Percentiles rank a stretch among this genome's conserved stretches.
Conservation (phyloP, 441 rosid genomes). For the Theobroma grandiflorum region DNA sequence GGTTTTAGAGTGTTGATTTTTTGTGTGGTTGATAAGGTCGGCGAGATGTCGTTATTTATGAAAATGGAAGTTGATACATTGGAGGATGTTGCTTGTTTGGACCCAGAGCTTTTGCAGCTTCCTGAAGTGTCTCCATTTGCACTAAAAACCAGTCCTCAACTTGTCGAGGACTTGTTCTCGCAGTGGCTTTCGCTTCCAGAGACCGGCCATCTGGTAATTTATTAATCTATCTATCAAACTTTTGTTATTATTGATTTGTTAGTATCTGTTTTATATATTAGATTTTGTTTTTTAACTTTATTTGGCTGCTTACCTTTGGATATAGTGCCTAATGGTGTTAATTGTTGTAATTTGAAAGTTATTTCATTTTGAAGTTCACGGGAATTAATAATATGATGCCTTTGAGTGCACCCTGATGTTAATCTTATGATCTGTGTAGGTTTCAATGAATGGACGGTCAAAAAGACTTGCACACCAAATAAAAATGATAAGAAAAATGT, state of each 20-base stretch:
- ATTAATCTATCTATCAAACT: neutral
- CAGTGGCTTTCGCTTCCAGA: conserved; percentile 92
- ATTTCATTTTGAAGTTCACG: neutral
- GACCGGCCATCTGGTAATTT: conserved; percentile 62
- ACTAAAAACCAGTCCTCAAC: conserved; percentile 58
- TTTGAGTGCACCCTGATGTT: neutral
- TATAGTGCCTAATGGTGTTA: neutral
- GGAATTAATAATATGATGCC: conserved; percentile 1
- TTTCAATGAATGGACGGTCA: neutral
- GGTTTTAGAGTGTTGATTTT: conserved; percentile 16
- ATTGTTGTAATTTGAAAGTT: neutral
- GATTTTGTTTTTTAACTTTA: neutral
- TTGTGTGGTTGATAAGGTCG: conserved; percentile 18
- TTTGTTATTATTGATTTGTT: neutral
- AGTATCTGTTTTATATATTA: neutral
- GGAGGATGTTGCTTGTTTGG: conserved; percentile 55
- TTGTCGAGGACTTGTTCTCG: conserved; percentile 69
- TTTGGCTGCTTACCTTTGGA: neutral
- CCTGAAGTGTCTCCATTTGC: conserved; percentile 67
- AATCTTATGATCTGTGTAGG: neutral
- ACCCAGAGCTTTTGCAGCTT: conserved; percentile 75
- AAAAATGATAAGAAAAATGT: neutral
- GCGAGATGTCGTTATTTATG: conserved; percentile 15
- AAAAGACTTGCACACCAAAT: neutral
- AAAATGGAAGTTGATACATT: conserved; percentile 57